Base-by-base conservation (phyloP, 805 yeast species). In the Blastobotrys chiropterorum region DNA sequence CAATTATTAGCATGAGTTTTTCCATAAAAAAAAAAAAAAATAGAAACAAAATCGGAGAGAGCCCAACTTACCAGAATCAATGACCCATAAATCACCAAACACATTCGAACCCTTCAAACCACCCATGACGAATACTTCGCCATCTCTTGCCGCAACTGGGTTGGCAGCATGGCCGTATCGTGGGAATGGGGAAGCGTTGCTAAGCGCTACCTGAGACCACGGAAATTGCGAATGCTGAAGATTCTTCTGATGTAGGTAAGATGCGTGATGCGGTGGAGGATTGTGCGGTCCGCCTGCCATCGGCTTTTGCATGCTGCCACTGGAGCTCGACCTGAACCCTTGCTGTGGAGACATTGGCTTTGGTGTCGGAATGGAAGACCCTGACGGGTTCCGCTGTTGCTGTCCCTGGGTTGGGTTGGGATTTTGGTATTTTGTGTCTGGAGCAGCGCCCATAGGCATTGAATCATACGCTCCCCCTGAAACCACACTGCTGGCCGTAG, bases 31-130 rank as follows among this genome's bases (percentile, higher is more conserved):
- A 44, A 2, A 21, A 43, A 14, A 16, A 42, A n/a, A 43, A 38
- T 44, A 14, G 15, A 15, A 40, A 30, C n/a, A n/a, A 7, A 4
- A 3, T 34, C 13, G 8, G 15, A 14, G 15, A 8, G 19, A 19
- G 38, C 41, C 26, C 11, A 11, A 46, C 61, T 55, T 66, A 44
- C 65, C 69, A 2, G 87, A 83, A 56, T 79, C 79, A 52, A 92
- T 74, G 53, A 85, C 82, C 99, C 99, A 94, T 58, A 96, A 82
- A 67, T 94, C 99, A 46, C 96, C 97, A 67, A 86, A 88, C 3
- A 92, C 97, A 16, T 92, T 83, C 51, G 88, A 87, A 50, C 90
- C 96, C 63, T 90, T 85, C 47, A 94, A 74, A 6, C 99, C 99
- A 42, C 99, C 99, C 88, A 94, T 90, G 19, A 94, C 76, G 65